These are phyloP conservation scores for Cryptomeria japonica DNA, from an alignment of 75 land plant genomes.

Conservation along the genomic window DNA sequence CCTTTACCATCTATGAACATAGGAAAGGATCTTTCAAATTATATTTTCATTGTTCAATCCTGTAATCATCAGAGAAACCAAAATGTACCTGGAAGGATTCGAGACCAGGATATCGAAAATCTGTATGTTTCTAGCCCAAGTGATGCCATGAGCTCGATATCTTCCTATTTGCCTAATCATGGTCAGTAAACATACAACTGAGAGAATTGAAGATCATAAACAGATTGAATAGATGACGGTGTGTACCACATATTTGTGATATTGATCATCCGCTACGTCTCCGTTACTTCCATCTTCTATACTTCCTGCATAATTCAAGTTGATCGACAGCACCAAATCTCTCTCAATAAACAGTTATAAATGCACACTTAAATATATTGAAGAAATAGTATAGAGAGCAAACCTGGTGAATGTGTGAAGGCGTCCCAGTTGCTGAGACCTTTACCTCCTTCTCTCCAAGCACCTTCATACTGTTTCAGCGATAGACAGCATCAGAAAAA, in stretches of 20 bases:
- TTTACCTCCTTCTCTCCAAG: slow-evolving; percentile 41
- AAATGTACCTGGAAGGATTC: slow-evolving; percentile 52
- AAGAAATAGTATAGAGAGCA: not conserved
- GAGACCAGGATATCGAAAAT: slow-evolving; percentile 63
- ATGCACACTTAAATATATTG: not conserved
- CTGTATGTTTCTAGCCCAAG: slow-evolving; percentile 8
- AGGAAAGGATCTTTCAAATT: not conserved
- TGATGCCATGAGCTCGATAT: slow-evolving; percentile 20
- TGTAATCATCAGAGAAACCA: too few species aligned
- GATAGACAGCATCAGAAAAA: not conserved
- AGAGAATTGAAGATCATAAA: not conserved
- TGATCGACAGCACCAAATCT: too few species aligned
- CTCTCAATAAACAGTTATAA: too few species aligned
- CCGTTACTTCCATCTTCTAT: slow-evolving; percentile 45
- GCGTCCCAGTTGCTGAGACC: slow-evolving; percentile 32
- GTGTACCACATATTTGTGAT: slow-evolving; percentile 40
- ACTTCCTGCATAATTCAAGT: slow-evolving; percentile 20
- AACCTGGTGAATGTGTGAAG: slow-evolving; percentile 41
- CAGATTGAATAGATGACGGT: not conserved
- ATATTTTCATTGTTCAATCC: not conserved
- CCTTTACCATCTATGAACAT: slow-evolving; percentile 17
- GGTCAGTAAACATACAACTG: too few species aligned
- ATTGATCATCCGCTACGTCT: slow-evolving; percentile 50
- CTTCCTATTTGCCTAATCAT: slow-evolving; percentile 34
- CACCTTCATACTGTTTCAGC: slow-evolving; percentile 55